Evolutionary conservation across 371 early-diverging fungal species (phyloP).

Genomic region (Mucor ambiguus): DNA sequence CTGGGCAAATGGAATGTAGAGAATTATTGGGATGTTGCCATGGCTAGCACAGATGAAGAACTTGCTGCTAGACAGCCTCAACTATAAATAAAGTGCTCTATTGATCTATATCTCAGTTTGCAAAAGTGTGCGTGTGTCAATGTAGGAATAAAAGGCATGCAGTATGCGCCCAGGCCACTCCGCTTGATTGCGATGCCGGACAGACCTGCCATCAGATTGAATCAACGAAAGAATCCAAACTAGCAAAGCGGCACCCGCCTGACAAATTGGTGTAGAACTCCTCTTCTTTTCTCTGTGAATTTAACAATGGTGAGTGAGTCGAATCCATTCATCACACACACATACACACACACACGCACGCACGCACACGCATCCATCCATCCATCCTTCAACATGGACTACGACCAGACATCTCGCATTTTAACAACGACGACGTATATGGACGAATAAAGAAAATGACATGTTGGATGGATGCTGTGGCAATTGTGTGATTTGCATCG

Average conservation of each 20-base stretch:
- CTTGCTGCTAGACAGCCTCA: slow-evolving; percentile 45
- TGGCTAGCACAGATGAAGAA: slow-evolving; percentile 39
- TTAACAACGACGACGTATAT: background rate
- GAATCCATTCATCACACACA: too few species aligned
- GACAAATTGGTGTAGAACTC: background rate
- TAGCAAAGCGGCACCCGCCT: background rate
- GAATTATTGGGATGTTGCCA: slow-evolving; percentile 87
- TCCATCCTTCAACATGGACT: background rate
- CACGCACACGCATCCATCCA: background rate
- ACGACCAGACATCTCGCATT: background rate
- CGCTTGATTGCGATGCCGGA: background rate
- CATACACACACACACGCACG: too few species aligned
- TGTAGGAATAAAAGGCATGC: too few species aligned
- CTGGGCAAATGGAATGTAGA: slow-evolving; percentile 70
- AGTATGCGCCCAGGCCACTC: background rate
- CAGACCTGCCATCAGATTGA: background rate
- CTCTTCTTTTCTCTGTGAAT: slow-evolving; percentile 31
- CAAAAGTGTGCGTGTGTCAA: background rate
- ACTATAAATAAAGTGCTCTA: slow-evolving; percentile 13
- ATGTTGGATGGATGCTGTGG: background rate
- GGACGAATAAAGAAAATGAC: background rate
- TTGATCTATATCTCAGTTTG: too few species aligned
- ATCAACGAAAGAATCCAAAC: background rate
- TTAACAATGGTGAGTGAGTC: slow-evolving; percentile 29
- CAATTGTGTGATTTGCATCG: background rate